Evolutionary conservation across 495 filamentous ascomycete species (phyloP), one percentile per base, ranked within the genome.

Genomic region (Penicillium robsamsonii): DNA sequence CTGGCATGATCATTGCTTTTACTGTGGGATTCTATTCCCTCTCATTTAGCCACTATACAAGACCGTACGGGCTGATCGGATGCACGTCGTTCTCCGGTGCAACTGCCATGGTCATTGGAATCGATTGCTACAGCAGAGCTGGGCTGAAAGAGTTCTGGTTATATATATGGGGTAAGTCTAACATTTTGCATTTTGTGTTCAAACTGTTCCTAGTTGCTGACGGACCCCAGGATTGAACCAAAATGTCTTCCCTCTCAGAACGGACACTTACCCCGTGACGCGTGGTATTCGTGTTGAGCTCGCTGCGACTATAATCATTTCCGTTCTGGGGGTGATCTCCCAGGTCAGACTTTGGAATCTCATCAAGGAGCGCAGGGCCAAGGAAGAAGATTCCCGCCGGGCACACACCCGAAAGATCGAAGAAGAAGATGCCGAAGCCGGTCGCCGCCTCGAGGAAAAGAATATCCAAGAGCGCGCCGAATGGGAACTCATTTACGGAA

Each of bases 91-190:
- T 96, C 64, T 77, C 87, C 27, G 93, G 93, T 12, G 86, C 90
- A 9, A 96, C 91, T 0, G 84, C 82, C 4, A 73, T 87, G 0
- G 78, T 94, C 7, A 69, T 97, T 7, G 93, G 93, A 7, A 89
- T 97, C 50, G 93, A 97, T 68, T 96, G 92, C 68, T 95, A 91
- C 63, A 92, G 87, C 62, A 78, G 86, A 47, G 93, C 92, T 12
- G 93, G 93, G 0, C 72, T 96, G 61, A 96, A 94, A 66, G 93
- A 97, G 66, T 97, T 97, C 56, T 97, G 93, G 93, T 79, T 91
- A 10, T 97, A 96, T 67, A 82, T 96, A 31, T 97, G 93, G 93
- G 78, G 86, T 87, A 71, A 73, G 82, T 53, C 17, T 17, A 12
- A 17, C 49, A 6, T 7, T 18, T 37, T 41, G 44, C 3, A 5